Conservation (phyloP, 2,329 filamentous ascomycete genomes). For the Colletotrichum neosansevieriae region DNA sequence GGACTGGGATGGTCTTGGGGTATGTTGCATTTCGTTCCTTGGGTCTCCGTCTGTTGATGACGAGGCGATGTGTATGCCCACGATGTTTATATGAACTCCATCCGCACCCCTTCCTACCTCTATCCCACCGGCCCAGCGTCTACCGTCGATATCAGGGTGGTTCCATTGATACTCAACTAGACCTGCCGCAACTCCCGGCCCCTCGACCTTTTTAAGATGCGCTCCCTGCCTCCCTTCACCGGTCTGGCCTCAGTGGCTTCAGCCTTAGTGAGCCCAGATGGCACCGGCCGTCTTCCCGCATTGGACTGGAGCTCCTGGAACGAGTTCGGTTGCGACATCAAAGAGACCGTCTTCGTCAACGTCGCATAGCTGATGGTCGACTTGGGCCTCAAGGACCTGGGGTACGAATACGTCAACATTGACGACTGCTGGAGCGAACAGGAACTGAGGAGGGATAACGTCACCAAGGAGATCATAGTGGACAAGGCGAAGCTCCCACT, state of each 20-base stretch:
- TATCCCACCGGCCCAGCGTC: no score
- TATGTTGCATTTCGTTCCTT: conserved; percentile 27
- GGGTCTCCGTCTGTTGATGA: neutral
- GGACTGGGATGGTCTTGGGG: conserved; percentile 30
- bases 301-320: conserved; percentile 67
- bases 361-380: conserved; percentile 60
- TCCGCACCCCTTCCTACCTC: neutral
- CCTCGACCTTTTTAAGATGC: conserved; percentile 17
- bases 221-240: neutral
- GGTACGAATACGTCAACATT: conserved; percentile 70
- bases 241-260: conserved; percentile 26
- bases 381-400: conserved; percentile 63
- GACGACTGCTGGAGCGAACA: conserved; percentile 73
- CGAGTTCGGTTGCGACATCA: conserved; percentile 63
- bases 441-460: conserved; percentile 52
- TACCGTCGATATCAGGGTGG: no score
- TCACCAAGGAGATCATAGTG: conserved; percentile 57
- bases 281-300: conserved; percentile 50
- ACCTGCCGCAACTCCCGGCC: conserved; percentile 1
- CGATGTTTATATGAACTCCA: conserved; percentile 16
- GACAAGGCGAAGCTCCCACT: conserved; percentile 66
- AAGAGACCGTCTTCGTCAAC: conserved; percentile 61
- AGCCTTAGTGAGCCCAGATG: conserved; percentile 38
- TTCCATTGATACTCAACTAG: neutral
- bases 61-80: neutral